Evolutionary conservation across 345 rosid genomes (phyloP).

Genomic region (Leavenworthia alabamica): DNA sequence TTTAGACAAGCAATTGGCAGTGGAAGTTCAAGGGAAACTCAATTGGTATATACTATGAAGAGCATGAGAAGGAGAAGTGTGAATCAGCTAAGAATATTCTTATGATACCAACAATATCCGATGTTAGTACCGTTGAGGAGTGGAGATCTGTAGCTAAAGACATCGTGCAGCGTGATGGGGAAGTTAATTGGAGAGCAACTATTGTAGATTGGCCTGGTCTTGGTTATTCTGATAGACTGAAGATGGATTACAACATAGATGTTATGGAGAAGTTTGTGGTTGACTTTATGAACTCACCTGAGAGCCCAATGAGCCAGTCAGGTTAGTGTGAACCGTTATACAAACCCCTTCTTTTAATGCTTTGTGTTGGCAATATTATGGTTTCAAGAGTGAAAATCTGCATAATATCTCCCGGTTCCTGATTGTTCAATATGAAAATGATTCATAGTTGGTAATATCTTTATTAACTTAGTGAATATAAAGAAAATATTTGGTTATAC

Average conservation of each 20-base stretch:
- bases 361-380: background rate
- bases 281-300: conserved; percentile 66
- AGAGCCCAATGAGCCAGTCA: conserved; percentile 54
- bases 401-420: background rate
- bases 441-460: background rate
- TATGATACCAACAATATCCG: conserved; percentile 88
- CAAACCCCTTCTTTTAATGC: background rate
- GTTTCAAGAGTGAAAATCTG: background rate
- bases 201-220: conserved; percentile 95
- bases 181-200: conserved; percentile 60
- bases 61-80: conserved; percentile 46
- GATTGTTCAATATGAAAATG: background rate
- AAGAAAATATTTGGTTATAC: background rate
- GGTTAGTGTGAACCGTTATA: conserved; percentile 31
- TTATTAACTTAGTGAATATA: background rate
- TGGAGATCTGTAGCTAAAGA: conserved; percentile 85
- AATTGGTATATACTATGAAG: conserved; percentile 63
- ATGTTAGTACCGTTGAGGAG: conserved; percentile 92
- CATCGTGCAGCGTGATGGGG: conserved; percentile 46
- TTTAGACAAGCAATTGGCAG: conserved; percentile 56
- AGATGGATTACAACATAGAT: conserved; percentile 77
- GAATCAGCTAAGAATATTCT: conserved; percentile 57
- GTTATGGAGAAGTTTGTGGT: conserved; percentile 81
- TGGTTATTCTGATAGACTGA: conserved; percentile 73
- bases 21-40: conserved; percentile 70